Evolutionary conservation across 345 rosid species (phyloP).

Genomic region (Pugionium cornutum): DNA sequence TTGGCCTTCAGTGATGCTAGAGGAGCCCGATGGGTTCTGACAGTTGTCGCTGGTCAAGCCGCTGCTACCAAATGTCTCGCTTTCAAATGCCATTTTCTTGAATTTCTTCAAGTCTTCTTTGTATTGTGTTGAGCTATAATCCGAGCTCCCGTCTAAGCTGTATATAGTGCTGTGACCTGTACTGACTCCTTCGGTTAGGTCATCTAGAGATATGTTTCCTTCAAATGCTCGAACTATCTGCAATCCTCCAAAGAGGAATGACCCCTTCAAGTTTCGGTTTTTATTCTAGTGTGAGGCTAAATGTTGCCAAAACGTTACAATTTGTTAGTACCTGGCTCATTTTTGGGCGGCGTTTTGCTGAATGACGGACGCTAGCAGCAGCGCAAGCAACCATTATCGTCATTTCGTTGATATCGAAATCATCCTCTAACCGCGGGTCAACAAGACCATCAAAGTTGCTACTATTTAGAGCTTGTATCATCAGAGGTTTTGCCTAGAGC

Average conservation of each 20-base stretch:
- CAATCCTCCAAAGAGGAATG: neutral
- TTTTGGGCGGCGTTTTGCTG: slow-evolving; percentile 68
- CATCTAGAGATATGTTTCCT: slow-evolving; percentile 65
- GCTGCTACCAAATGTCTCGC: slow-evolving; percentile 54
- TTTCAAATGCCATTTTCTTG: slow-evolving; percentile 69
- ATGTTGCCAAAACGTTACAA: neutral
- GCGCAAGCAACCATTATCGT: slow-evolving; percentile 72
- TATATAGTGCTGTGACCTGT: slow-evolving; percentile 54
- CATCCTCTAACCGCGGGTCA: slow-evolving; percentile 56
- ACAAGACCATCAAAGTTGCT: slow-evolving; percentile 53
- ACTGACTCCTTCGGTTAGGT: slow-evolving; percentile 57
- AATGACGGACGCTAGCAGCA: slow-evolving; percentile 78
- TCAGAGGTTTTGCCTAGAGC: slow-evolving; percentile 73
- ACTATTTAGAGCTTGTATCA: slow-evolving; percentile 55
- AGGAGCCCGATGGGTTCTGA: slow-evolving; percentile 56
- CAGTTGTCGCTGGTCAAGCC: slow-evolving; percentile 53
- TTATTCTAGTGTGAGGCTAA: neutral
- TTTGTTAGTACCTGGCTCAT: slow-evolving; percentile 77
- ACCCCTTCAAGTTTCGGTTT: neutral
- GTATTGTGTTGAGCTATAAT: slow-evolving; percentile 65
- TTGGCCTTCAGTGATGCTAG: slow-evolving; percentile 51
- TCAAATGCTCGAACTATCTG: slow-evolving; percentile 86
- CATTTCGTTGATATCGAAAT: slow-evolving; percentile 57
- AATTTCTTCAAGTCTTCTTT: slow-evolving; percentile 67
- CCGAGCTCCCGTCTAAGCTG: slow-evolving; percentile 56